A percentile compares a stretch with the other conserved stretches of the same genome.
These are phyloP conservation scores for Fonsecaea monophora DNA, from an alignment of 2,329 filamentous ascomycete genomes.

Conservation along the genomic window DNA sequence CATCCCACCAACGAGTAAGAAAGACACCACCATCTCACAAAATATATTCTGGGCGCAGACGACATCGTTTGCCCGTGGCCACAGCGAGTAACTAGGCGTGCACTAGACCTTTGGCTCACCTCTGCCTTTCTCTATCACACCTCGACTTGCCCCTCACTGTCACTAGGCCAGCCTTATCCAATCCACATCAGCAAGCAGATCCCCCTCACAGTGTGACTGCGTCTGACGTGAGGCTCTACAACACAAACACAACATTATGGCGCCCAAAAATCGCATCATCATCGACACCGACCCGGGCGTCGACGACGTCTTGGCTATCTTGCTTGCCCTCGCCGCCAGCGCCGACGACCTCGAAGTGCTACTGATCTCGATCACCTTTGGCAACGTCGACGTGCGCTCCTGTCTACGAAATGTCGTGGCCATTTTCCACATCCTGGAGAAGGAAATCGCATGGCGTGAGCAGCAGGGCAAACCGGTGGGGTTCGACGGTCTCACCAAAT, in stretches of 20 bases:
- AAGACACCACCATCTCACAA: neutral
- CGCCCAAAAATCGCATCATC: slow-evolving; percentile 77
- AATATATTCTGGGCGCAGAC: neutral
- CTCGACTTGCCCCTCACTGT: neutral
- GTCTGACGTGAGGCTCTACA: neutral
- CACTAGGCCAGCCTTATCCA: neutral
- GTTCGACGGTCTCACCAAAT: slow-evolving; percentile 73
- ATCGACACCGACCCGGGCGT: slow-evolving; percentile 97
- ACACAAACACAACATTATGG: slow-evolving; percentile 55
- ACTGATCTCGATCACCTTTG: slow-evolving; percentile 88
- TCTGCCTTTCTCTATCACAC: neutral
- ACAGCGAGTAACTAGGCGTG: neutral
- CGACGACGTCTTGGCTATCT: slow-evolving; percentile 87
- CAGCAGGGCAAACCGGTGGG: slow-evolving; percentile 70
- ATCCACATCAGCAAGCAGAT: neutral
- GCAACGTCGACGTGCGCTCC: slow-evolving; percentile 88
- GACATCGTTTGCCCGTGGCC: neutral
- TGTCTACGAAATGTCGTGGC: slow-evolving; percentile 88
- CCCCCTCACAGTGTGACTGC: neutral
- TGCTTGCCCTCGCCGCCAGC: slow-evolving; percentile 81
- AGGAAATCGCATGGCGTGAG: slow-evolving; percentile 84
- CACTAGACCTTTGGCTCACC: neutral
- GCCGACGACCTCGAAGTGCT: slow-evolving; percentile 85
- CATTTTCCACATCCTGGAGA: slow-evolving; percentile 89
- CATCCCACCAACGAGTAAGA: neutral